A percentile compares a stretch with the other conserved stretches of the same genome.
phyloP scores from a whole-genome alignment of 2,329 filamentous ascomycete species.

The Penicillium expansum region DNA sequence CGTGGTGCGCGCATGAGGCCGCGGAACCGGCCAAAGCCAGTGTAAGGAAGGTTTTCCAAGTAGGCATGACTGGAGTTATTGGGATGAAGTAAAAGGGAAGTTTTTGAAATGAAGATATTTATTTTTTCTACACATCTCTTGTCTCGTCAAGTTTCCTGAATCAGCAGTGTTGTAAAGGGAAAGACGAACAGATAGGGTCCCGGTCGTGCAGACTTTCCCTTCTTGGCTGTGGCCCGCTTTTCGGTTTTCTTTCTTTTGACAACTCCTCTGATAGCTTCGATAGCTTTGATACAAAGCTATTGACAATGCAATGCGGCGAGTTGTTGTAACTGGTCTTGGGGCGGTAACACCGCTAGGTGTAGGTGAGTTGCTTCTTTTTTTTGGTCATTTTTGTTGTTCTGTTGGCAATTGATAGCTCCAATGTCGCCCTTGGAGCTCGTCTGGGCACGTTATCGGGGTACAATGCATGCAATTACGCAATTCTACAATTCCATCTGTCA shows the following conservation, averaged over 20 bases:
- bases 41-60: constrained; percentile 31
- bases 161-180: constrained; percentile 22
- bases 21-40: constrained; percentile 36
- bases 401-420: constrained; percentile 1
- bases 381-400: constrained; percentile 3
- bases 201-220: constrained; percentile 41
- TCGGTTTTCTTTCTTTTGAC: constrained; percentile 3
- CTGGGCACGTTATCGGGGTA: not conserved
- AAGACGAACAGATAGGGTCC: constrained; percentile 15
- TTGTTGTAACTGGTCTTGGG: constrained; percentile 80
- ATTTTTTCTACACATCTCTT: constrained; percentile 1
- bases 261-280: not conserved
- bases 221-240: constrained; percentile 27
- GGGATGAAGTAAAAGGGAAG: constrained; percentile 8
- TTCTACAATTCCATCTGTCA: not conserved
- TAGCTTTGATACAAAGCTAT: constrained; percentile 1
- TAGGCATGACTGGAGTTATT: constrained; percentile 23
- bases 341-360: constrained; percentile 81
- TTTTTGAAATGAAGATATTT: not conserved
- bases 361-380: constrained; percentile 46
- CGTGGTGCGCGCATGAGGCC: constrained; percentile 40
- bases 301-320: constrained; percentile 53
- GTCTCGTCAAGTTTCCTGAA: constrained; percentile 15
- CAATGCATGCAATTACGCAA: not conserved
- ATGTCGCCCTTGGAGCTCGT: not conserved